Evolutionary conservation across 805 yeast genomes (phyloP).

Genomic region (Suhomyces sp.): DNA sequence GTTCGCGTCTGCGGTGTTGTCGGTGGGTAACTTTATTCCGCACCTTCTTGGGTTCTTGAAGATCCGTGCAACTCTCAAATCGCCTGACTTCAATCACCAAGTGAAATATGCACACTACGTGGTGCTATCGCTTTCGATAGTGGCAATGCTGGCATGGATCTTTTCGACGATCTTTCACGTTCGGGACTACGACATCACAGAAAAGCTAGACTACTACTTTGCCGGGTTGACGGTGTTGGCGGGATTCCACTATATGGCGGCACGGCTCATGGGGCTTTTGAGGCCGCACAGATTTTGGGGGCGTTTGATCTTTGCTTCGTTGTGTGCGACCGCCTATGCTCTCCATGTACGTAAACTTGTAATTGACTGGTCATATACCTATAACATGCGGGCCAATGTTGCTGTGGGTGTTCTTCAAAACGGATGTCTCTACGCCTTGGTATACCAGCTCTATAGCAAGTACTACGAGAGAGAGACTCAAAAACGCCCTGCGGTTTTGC

Average conservation of each 20-base stretch:
- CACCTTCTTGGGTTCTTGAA: slow-evolving; percentile 18
- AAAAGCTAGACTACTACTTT: slow-evolving; percentile 83
- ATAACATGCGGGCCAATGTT: slow-evolving; percentile 90
- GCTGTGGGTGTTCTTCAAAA: slow-evolving; percentile 76
- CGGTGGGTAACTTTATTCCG: slow-evolving; percentile 45
- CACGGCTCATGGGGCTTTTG: slow-evolving; percentile 62
- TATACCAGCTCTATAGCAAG: slow-evolving; percentile 28
- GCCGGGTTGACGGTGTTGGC: slow-evolving; percentile 86
- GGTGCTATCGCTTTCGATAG: slow-evolving; percentile 49
- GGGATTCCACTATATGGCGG: slow-evolving; percentile 68
- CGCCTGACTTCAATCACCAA: background rate
- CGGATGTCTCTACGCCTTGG: slow-evolving; percentile 25
- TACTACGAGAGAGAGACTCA: slow-evolving; percentile 19
- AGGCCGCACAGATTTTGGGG: slow-evolving; percentile 17
- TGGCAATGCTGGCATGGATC: slow-evolving; percentile 85
- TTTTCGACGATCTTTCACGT: slow-evolving; percentile 83
- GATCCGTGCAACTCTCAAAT: slow-evolving; percentile 3
- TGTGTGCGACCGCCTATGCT: slow-evolving; percentile 50
- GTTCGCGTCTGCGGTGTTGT: slow-evolving; percentile 72
- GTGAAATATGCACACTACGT: slow-evolving; percentile 15
- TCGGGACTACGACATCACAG: slow-evolving; percentile 79
- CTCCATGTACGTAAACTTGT: slow-evolving; percentile 65
- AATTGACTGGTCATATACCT: slow-evolving; percentile 83
- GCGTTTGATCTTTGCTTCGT: slow-evolving; percentile 35
- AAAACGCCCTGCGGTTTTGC: slow-evolving; percentile 10